Evolutionary conservation across 805 yeast species (phyloP), one percentile per base, ranked within the genome.

Genomic region (Phaffomyces opuntiae): DNA sequence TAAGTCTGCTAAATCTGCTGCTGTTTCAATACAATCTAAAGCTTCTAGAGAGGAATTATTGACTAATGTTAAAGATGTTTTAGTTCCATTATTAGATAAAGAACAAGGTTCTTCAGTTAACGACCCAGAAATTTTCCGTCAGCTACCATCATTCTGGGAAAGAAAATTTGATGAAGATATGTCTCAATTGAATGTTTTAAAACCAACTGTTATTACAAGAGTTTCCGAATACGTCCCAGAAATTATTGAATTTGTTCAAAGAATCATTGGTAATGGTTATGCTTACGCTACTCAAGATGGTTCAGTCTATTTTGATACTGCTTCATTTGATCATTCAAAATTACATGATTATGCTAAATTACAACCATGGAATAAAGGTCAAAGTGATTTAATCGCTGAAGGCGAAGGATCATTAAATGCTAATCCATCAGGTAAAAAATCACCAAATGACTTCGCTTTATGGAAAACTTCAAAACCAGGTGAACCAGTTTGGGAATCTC

Each of bases 401-500:
- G 99, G 96, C 48, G 99, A 93, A 66, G 99, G 99, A 29, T 82
- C 95, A 9, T 70, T 91, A 44, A 67, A 81, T 13, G 60, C 65
- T 45, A 70, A 56, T 16, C 66, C 74, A 12, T 71, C 71, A 37
- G 80, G 83, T 24, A 91, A 93, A 67, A 76, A 73, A 55, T 81
- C 80, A 45, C 65, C 84, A 3, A 84, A 87, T 21, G 99, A 93
- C 65, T 93, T 93, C 67, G 99, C 99, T 1, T 73, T 93, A 33
- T 93, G 99, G 99, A 93, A 93, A 63, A 80, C 90, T 0, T 85
- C 96, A 8, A 93, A 93, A 63, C 91, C 96, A 8, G 99, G 99
- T 56, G 99, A 93, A 68, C 99, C 99, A 24, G 77, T 80, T 40
- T 93, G 98, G 98, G 77, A 74, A 7, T 87, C 96, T 2, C 90